Percentiles rank a stretch among this genome's conserved stretches.
phyloP scores from a whole-genome alignment of 2,329 filamentous ascomycete species.

The Xylogone sp. region DNA sequence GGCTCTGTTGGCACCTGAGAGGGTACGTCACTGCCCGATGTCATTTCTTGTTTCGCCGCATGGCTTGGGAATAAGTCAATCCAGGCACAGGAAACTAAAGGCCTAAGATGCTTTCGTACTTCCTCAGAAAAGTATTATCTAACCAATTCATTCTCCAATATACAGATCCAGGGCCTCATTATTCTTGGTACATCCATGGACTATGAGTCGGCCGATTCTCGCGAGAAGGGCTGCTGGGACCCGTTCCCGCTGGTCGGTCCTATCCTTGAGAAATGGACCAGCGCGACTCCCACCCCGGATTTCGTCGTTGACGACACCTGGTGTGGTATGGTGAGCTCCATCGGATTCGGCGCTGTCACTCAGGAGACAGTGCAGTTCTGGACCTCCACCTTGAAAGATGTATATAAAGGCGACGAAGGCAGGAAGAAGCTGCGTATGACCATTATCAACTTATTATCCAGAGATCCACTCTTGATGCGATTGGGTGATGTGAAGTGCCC shows the following conservation, averaged over 20 bases:
- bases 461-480: slow-evolving; percentile 44
- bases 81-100: no score
- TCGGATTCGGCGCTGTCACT: slow-evolving; percentile 42
- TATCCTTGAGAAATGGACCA: slow-evolving; percentile 34
- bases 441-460: slow-evolving; percentile 38
- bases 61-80: no score
- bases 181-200: slow-evolving; percentile 50
- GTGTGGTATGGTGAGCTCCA: slow-evolving; percentile 38
- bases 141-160: slow-evolving; percentile 25
- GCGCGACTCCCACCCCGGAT: slow-evolving; percentile 36
- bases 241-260: slow-evolving; percentile 38
- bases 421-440: slow-evolving; percentile 45
- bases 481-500: slow-evolving; percentile 45
- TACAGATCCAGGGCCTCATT: slow-evolving; percentile 43
- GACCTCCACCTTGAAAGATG: slow-evolving; percentile 39
- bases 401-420: slow-evolving; percentile 47
- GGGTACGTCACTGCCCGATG: no score
- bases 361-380: slow-evolving; percentile 39
- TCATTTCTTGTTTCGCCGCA: no score
- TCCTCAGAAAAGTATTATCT: no score
- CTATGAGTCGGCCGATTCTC: slow-evolving; percentile 43
- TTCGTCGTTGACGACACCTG: slow-evolving; percentile 45
- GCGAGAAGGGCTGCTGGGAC: slow-evolving; percentile 47
- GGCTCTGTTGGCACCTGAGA: slow-evolving; percentile 46
- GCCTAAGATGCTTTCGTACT: no score